Evolutionary conservation across 257 asterid genomes (phyloP).

Genomic region (Schizonepeta tenuifolia): DNA sequence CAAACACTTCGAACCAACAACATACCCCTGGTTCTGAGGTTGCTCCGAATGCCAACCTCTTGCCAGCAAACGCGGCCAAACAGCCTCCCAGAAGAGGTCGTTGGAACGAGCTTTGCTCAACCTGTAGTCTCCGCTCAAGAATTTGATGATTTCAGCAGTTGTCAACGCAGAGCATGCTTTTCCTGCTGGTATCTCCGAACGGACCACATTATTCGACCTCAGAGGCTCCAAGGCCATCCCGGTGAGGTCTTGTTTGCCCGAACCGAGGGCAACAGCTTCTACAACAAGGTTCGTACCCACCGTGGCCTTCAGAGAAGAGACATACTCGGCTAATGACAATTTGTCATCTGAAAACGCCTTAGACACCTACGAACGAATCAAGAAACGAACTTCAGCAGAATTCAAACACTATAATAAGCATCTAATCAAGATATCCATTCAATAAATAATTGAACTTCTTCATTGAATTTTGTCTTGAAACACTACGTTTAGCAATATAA

Average conservation of each 20-base stretch:
- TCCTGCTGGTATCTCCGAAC: slow-evolving; percentile 73
- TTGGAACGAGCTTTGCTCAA: slow-evolving; percentile 78
- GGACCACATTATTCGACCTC: slow-evolving; percentile 47
- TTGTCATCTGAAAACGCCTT: slow-evolving; percentile 58
- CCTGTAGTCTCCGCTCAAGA: slow-evolving; percentile 73
- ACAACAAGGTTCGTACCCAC: slow-evolving; percentile 61
- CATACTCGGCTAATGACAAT: slow-evolving; percentile 56
- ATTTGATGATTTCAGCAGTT: slow-evolving; percentile 56
- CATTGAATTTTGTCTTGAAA: neutral
- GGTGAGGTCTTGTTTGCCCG: slow-evolving; percentile 73
- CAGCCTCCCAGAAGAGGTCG: slow-evolving; percentile 90
- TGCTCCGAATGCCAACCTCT: slow-evolving; percentile 87
- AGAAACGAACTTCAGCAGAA: slow-evolving; percentile 26
- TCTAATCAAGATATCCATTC: neutral
- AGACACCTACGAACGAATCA: slow-evolving; percentile 50
- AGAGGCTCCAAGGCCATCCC: slow-evolving; percentile 55
- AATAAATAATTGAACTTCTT: neutral
- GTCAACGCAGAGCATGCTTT: slow-evolving; percentile 75
- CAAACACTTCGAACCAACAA: slow-evolving; percentile 46
- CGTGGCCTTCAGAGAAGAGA: slow-evolving; percentile 56
- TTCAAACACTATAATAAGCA: neutral
- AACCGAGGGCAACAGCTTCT: slow-evolving; percentile 74
- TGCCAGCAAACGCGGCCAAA: slow-evolving; percentile 92
- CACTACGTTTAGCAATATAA: neutral
- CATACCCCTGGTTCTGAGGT: slow-evolving; percentile 51